Evolutionary conservation across 2,329 filamentous ascomycete species (phyloP), one percentile per base, ranked within the genome.

Genomic region (Neocatenulostroma microsporum): DNA sequence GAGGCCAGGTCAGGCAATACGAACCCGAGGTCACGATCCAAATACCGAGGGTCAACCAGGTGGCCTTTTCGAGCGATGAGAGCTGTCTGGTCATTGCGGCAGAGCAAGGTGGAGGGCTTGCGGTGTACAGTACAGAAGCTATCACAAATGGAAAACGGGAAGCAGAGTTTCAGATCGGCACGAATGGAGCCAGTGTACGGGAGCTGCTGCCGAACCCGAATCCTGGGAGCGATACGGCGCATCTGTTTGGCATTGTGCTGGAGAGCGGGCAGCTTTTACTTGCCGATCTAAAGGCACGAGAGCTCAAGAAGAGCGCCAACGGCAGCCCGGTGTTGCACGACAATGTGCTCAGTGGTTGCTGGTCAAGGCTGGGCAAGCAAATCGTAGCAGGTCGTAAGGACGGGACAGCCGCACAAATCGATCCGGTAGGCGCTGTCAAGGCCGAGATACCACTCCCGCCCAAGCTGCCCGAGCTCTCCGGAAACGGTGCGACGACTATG

Each of bases 291-390:
- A 80, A 82, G 51, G 73, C 80, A 24, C 71, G 73, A 32, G 69
- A 65, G 26, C 70, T 86, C 29, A 57, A 73, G 7, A 64, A 67
- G 21, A 74, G 75, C 1, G 51, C 69, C 14, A 77, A 76, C 46
- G 84, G 84, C 1, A 48, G 44, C 21, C 72, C 67, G 52, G 66
- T 80, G 1, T 67, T 94, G 45, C 84, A 80, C 53, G 69, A 74
- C 19, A 80, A 82, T 31, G 88, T 94, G 19, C 87, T 80, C 56
- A 91, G 83, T 53, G 74, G 85, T 5, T 81, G 84, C 38, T 98
- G 93, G 91, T 98, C 91, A 60, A 82, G 78, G 42, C 85, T 81
- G 57, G 91, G 91, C 30, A 98, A 94, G 59, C 89, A 96, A 57
- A 69, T 98, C 28, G 80, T 94, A 29, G 88, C 85, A 48, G 91